A percentile compares a stretch with the other conserved stretches of the same genome.
Evolutionary conservation across 164 flowering plant species (phyloP).

Genomic region (Houttuynia cordata): DNA sequence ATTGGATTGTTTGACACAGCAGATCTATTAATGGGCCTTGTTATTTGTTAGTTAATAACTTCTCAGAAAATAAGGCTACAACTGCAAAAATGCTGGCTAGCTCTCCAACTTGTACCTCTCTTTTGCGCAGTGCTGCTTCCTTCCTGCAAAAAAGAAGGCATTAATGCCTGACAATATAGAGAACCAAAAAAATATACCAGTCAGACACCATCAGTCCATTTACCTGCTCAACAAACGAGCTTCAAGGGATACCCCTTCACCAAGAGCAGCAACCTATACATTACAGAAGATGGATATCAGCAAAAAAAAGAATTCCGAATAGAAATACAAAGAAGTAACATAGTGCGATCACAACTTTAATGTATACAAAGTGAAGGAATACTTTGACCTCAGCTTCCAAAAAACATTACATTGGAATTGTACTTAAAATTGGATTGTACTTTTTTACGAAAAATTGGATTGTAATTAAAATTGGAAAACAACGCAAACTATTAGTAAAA

Average conservation of each 20-base stretch:
- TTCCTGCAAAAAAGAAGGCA: conserved; percentile 48
- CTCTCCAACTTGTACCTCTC: conserved; percentile 54
- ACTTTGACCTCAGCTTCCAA: too few relatives aligned
- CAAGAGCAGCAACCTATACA: conserved; percentile 80
- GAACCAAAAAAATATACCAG: neutral
- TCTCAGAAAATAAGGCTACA: neutral
- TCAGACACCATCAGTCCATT: neutral
- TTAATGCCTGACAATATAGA: neutral
- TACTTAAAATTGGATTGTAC: too few relatives aligned
- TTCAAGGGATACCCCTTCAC: conserved; percentile 94
- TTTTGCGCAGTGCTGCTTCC: conserved; percentile 89
- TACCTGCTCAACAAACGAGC: conserved; percentile 92
- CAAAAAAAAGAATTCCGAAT: too few relatives aligned
- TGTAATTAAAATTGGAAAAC: too few relatives aligned
- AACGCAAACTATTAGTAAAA: too few relatives aligned
- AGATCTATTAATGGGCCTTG: too few relatives aligned
- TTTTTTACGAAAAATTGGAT: too few relatives aligned
- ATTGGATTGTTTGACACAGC: too few relatives aligned
- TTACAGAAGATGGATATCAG: neutral
- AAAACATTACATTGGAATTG: too few relatives aligned
- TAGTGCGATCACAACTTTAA: too few relatives aligned
- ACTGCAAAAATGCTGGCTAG: neutral
- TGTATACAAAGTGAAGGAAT: too few relatives aligned
- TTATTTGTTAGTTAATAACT: too few relatives aligned
- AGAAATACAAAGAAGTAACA: neutral